Evolutionary conservation across 805 yeast species (phyloP).

Genomic region (Candida endomychidarum): DNA sequence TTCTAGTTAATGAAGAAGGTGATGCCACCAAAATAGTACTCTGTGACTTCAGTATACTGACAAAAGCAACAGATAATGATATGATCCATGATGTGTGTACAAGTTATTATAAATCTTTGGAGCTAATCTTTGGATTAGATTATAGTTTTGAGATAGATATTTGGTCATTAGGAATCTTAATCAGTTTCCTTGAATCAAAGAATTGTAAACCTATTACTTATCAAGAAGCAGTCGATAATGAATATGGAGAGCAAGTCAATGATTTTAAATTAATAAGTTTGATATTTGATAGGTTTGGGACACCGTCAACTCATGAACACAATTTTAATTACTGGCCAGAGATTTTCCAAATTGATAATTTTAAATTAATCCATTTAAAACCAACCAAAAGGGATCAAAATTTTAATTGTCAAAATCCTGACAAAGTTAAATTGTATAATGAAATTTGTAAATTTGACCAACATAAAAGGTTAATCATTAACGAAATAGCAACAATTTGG

Average conservation of each 20-base stretch:
- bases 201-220: conserved; percentile 30
- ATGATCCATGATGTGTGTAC: conserved; percentile 68
- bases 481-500: conserved; percentile 12
- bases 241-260: conserved; percentile 30
- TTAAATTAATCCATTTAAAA: conserved; percentile 26
- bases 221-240: conserved; percentile 1
- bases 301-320: conserved; percentile 43
- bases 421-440: conserved; percentile 29
- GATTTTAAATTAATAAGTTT: conserved; percentile 61
- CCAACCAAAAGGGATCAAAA: conserved; percentile 9
- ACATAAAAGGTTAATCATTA: conserved; percentile 23
- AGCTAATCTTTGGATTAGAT: conserved; percentile 59
- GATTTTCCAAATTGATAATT: conserved; percentile 31
- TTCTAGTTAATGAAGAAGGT: conserved; percentile 26
- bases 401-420: conserved; percentile 13
- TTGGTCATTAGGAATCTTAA: conserved; percentile 69
- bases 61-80: conserved; percentile 13
- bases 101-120: conserved; percentile 72
- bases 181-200: conserved; percentile 49
- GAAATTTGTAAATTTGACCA: conserved; percentile 41
- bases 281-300: conserved; percentile 60
- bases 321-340: conserved; percentile 34
- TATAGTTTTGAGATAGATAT: conserved; percentile 62
- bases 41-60: conserved; percentile 64
- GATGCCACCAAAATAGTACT: conserved; percentile 29